Conservation (phyloP, 768 basidiomycete species). For the Russula olivacea region DNA sequence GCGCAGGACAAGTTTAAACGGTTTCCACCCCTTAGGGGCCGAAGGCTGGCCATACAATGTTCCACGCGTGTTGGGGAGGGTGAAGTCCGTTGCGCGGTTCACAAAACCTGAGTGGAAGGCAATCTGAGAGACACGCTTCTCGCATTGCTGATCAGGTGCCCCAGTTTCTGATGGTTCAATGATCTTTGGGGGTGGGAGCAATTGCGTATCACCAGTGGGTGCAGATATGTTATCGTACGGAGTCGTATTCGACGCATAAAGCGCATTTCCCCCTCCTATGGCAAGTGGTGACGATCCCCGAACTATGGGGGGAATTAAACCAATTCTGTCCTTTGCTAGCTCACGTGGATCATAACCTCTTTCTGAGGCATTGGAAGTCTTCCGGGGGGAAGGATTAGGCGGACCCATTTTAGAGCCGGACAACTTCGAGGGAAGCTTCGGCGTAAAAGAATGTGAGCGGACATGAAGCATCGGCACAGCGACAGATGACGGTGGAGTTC, state of each 20-base stretch:
- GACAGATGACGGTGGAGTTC: constrained; percentile 20
- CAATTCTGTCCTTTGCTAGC: neutral
- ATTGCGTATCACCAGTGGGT: constrained; percentile 31
- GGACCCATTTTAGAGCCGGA: constrained; percentile 46
- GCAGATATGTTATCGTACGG: constrained; percentile 21
- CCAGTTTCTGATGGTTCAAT: constrained; percentile 36
- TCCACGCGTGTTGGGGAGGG: constrained; percentile 30
- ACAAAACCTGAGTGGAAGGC: constrained; percentile 70
- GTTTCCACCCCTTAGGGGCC: constrained; percentile 70
- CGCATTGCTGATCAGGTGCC: constrained; percentile 30
- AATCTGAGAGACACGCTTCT: constrained; percentile 72
- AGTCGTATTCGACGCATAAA: constrained; percentile 21
- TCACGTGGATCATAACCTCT: constrained; percentile 6
- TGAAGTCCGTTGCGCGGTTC: constrained; percentile 56
- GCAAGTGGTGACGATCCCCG: constrained; percentile 33
- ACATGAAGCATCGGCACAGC: constrained; percentile 39
- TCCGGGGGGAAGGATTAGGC: constrained; percentile 49
- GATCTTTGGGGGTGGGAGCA: constrained; percentile 45
- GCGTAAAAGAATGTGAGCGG: constrained; percentile 66
- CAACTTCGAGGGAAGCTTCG: constrained; percentile 64
- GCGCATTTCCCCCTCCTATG: constrained; percentile 26
- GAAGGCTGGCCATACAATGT: constrained; percentile 28
- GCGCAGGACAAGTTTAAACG: constrained; percentile 76
- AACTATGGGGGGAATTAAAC: neutral
- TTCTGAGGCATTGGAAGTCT: constrained; percentile 32